A percentile compares a stretch with the other conserved stretches of the same genome.
phyloP scores from a whole-genome alignment of 164 flowering plant species.

The Berberis thunbergii region DNA sequence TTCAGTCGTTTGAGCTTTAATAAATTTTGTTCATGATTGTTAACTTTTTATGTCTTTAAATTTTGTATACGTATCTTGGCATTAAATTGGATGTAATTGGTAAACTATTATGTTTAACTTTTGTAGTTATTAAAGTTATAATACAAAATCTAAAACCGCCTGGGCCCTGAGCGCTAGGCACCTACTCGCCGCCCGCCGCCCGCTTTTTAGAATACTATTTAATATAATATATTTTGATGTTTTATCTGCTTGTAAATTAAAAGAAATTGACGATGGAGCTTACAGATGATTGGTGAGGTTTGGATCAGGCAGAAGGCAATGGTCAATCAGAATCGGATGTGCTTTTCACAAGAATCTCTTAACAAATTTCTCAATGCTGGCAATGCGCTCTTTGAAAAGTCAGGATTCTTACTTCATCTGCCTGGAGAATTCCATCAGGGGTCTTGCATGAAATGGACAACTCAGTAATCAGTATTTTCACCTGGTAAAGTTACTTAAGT shows the following conservation, averaged over 20 bases:
- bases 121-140: too few species aligned
- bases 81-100: too few species aligned
- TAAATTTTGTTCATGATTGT: too few species aligned
- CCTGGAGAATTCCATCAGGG: slow-evolving; percentile 37
- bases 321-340: slow-evolving; percentile 82
- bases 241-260: slow-evolving; percentile 8
- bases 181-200: too few species aligned
- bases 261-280: slow-evolving; percentile 12
- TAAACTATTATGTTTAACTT: too few species aligned
- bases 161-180: too few species aligned
- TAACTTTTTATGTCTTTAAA: too few species aligned
- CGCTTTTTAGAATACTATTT: too few species aligned
- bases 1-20: too few species aligned
- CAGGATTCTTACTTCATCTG: slow-evolving; percentile 67
- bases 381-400: slow-evolving; percentile 40
- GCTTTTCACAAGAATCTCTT: slow-evolving; percentile 39
- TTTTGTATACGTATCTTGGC: too few species aligned
- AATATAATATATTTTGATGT: background rate
- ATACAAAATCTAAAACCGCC: too few species aligned
- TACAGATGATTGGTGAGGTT: slow-evolving; percentile 21
- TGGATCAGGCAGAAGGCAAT: slow-evolving; percentile 45
- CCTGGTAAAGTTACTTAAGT: background rate
- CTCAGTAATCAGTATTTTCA: slow-evolving; percentile 15
- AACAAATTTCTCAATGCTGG: slow-evolving; percentile 39
- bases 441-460: slow-evolving; percentile 19